Percentiles rank a stretch among this genome's conserved stretches.
These are phyloP conservation scores for Pistacia atlantica DNA, from an alignment of 345 rosid genomes.

Conservation along the genomic window DNA sequence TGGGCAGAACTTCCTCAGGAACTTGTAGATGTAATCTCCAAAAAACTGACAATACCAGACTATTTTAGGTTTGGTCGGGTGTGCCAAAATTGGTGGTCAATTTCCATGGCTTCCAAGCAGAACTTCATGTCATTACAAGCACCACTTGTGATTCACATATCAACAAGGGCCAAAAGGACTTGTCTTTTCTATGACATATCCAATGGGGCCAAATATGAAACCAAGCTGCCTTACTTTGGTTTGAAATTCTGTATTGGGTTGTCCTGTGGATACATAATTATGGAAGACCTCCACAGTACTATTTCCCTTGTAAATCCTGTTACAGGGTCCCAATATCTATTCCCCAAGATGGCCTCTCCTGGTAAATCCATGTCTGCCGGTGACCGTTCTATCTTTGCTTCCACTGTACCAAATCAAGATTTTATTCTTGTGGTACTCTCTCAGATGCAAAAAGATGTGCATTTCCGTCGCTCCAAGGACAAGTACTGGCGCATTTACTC, in stretches of 20 bases:
- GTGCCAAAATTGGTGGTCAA: neutral
- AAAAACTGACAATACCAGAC: slow-evolving; percentile 2
- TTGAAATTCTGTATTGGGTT: neutral
- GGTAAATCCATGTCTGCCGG: neutral
- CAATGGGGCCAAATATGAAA: neutral
- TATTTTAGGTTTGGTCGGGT: neutral
- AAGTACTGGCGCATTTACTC: neutral
- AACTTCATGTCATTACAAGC: neutral
- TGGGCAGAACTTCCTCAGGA: slow-evolving; percentile 5
- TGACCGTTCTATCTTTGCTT: slow-evolving; percentile 1
- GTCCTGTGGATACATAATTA: slow-evolving; percentile 7
- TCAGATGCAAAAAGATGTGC: neutral
- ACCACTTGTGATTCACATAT: neutral
- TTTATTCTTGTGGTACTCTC: neutral
- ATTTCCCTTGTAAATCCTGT: slow-evolving; percentile 5
- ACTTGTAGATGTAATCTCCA: neutral
- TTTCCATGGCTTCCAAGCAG: neutral
- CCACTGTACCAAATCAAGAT: neutral
- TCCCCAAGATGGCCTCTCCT: neutral
- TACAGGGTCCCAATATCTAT: neutral
- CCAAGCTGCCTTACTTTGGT: neutral
- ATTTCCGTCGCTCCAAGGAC: slow-evolving; percentile 6
- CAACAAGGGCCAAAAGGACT: neutral
- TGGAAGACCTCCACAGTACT: neutral
- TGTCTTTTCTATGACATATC: slow-evolving; percentile 14